These are phyloP conservation scores for Vitis amurensis DNA, from an alignment of 164 flowering plant species.

Conservation along the genomic window DNA sequence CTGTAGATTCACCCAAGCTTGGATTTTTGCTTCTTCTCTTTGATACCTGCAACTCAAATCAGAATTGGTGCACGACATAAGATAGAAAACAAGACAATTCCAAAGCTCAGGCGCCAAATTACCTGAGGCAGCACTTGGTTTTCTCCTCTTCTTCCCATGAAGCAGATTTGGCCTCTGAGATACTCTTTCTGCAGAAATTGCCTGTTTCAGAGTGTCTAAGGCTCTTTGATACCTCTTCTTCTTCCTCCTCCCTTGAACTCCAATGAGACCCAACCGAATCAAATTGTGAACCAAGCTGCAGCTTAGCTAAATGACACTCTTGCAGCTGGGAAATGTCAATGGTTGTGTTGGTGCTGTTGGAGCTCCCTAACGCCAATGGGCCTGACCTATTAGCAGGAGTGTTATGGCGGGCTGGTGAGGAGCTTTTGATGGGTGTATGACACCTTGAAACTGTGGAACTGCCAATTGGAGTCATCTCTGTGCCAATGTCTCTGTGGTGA, in stretches of 20 bases:
- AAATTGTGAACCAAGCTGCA: conserved; percentile 58
- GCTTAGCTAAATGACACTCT: conserved; percentile 72
- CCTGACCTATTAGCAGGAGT: conserved; percentile 84
- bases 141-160: conserved; percentile 78
- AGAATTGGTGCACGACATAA: background rate
- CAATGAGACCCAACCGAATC: conserved; percentile 63
- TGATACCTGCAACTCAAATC: conserved; percentile 52
- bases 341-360: conserved; percentile 13
- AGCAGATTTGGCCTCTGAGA: conserved; percentile 48
- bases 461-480: conserved; percentile 89
- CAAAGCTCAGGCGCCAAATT: conserved; percentile 3
- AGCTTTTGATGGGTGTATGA: conserved; percentile 63
- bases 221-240: conserved; percentile 81
- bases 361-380: conserved; percentile 36
- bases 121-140: conserved; percentile 70
- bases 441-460: conserved; percentile 76
- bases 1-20: conserved; percentile 96
- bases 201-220: conserved; percentile 65
- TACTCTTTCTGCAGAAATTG: conserved; percentile 28
- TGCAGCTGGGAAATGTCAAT: conserved; percentile 59
- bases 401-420: conserved; percentile 87
- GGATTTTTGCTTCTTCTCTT: conserved; percentile 87
- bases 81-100: background rate
- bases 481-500: conserved; percentile 72
- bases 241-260: conserved; percentile 95